Conservation (phyloP, 2,329 filamentous ascomycete species). For the Paecilomyces dactylethromorphus region DNA sequence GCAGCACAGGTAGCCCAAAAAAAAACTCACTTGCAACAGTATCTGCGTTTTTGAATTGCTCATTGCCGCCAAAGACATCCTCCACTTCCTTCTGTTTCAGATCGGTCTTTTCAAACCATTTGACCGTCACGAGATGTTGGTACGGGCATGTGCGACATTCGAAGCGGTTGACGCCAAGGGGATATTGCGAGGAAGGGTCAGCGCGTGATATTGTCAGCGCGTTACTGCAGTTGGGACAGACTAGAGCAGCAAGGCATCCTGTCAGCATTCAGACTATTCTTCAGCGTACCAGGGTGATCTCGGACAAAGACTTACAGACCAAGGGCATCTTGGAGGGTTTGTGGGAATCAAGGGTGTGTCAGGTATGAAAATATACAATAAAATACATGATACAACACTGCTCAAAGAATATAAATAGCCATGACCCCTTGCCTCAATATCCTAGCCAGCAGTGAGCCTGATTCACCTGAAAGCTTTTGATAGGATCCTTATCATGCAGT, state of each 20-base stretch:
- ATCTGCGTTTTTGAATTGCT: conserved; percentile 86
- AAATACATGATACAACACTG: conserved; percentile 24
- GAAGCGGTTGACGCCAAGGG: conserved; percentile 63
- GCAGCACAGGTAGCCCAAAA: neutral
- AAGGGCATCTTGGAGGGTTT: conserved; percentile 25
- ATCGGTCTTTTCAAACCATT: conserved; percentile 71
- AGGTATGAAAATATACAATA: conserved; percentile 13
- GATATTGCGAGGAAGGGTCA: conserved; percentile 29
- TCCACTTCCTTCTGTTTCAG: conserved; percentile 85
- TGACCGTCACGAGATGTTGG: conserved; percentile 71
- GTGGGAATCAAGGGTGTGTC: neutral
- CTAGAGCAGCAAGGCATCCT: conserved; percentile 17
- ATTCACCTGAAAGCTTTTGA: neutral
- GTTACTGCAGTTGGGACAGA: conserved; percentile 46
- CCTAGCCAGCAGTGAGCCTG: neutral
- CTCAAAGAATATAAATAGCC: conserved; percentile 23
- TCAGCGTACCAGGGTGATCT: neutral
- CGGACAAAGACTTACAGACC: conserved; percentile 27
- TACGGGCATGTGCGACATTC: conserved; percentile 96
- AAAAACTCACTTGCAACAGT: conserved; percentile 56
- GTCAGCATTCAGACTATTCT: conserved; percentile 12
- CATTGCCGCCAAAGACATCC: conserved; percentile 81
- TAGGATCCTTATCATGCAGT: neutral
- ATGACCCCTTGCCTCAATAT: conserved; percentile 8
- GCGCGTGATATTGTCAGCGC: conserved; percentile 40